Evolutionary conservation across 129 eudicot genomes (phyloP), one percentile per base, ranked within the genome.

Genomic region (Oenanthe sinensis): DNA sequence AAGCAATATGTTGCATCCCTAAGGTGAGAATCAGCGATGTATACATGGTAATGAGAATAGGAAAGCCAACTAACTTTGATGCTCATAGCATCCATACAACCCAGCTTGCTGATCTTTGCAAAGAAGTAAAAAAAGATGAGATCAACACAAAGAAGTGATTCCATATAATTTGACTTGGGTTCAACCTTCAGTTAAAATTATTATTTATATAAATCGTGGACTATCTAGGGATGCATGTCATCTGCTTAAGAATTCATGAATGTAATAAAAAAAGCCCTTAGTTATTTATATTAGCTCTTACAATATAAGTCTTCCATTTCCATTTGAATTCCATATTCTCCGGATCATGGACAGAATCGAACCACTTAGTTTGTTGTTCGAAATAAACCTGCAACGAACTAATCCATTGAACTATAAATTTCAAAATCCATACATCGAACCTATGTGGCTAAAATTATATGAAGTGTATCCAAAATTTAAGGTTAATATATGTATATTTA

Each of bases 311-410:
- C 12, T 82, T 36, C 80, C 85, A 16, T 88, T 68, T 76, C 78
- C 78, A 79, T 83, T 89, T 15, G 86, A 77, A 70, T 82, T 89
- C 89, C 90, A 83, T 74, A 82, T 87, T 81, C 86, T 88, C 98
- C 98, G 91, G 77, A 93, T 89, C 22, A 28, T 65, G 71, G 97
- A 89, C 26, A 95, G 83, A 83, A 93, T 49, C 10, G 97, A 80
- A 84, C 98, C 98, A 81, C 47, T 91, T 75, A 93, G 76, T 62
- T 83, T 86, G 78, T 93, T 93, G 81, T 91, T 91, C 73, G 83
- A 82, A 79, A 93, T 84, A 43, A 87, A 82, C 85, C 98, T 93
- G 95, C 87, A 86, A 75, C 28, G 40, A 12, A 81, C 63, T 37
- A 17, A 76, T 76, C 36, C 62, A 49, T 43, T 39, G 74, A 76